Evolutionary conservation across 2,329 filamentous ascomycete species (phyloP).

Genomic region (Colletotrichum magnum): DNA sequence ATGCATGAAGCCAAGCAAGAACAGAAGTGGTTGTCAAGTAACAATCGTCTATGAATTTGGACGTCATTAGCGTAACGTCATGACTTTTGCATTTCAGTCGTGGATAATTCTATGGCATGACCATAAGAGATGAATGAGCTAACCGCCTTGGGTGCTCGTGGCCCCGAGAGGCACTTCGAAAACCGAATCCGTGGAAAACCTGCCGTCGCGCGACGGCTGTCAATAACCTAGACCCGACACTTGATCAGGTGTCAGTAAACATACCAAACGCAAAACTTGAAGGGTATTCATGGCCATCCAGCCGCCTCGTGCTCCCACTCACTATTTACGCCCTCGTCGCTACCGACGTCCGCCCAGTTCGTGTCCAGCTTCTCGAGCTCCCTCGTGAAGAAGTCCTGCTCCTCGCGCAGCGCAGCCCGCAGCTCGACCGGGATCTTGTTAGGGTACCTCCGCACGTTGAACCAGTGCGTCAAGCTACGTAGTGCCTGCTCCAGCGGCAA

Average conservation of each 20-base stretch:
- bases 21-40: not conserved
- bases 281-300: slow-evolving; percentile 34
- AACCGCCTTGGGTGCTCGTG: not conserved
- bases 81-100: not conserved
- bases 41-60: not conserved
- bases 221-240: slow-evolving; percentile 39
- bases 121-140: not conserved
- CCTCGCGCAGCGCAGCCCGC: slow-evolving; percentile 74
- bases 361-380: slow-evolving; percentile 81
- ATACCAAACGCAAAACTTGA: not conserved
- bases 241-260: slow-evolving; percentile 31
- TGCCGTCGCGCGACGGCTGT: not conserved
- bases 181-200: not conserved
- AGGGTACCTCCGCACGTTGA: slow-evolving; percentile 86
- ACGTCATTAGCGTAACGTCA: not conserved
- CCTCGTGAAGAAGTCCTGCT: slow-evolving; percentile 84
- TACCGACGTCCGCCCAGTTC: slow-evolving; percentile 60
- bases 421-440: slow-evolving; percentile 78
- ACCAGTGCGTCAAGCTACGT: slow-evolving; percentile 92
- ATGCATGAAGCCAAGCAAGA: not conserved
- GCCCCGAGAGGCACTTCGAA: not conserved
- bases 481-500: slow-evolving; percentile 93
- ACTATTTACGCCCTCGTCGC: slow-evolving; percentile 47
- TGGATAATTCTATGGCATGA: slow-evolving; percentile 7
- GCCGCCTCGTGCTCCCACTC: slow-evolving; percentile 45